Base-by-base conservation (phyloP, 371 early-diverging fungal species). In the Agmasoma carcini region DNA sequence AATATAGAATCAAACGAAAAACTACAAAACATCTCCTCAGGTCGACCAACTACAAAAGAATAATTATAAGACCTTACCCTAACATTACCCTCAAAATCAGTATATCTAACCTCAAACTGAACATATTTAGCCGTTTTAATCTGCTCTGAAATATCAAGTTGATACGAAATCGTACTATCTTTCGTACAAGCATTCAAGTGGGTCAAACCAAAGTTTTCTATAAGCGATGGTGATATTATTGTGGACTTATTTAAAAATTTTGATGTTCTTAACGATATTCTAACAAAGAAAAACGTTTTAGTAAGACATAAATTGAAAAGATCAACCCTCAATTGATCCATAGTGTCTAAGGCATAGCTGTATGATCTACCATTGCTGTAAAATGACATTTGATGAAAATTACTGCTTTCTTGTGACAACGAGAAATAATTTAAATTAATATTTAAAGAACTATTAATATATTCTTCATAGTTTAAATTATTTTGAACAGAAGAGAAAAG, bases 1-100 rank as follows among this genome's bases (percentile, higher is more conserved):
- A 73, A 71, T 19, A 75, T 25, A 7, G 72, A 61, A 50, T 75
- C 76, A 57, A 71, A 61, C 17, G 65, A 49, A 5, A 73, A 20
- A 26, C 34, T 33, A 23, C 46, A 48, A 48, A 55, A 73, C 4
- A 75, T 22, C 27, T 63, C 53, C 14, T 55, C 46, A 5, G 56
- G 14, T 33, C 57, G 36, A 22, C 53, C 27, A 14, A 65, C 55
- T 34, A 25, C 49, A 49, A 71, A 66, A 27, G 23, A 19, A 14
- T 55, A 33, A 50, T 75, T 75, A 20, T 69, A 33, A 14, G 73
- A 54, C 27, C 65, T 19, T 9, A 48, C 41, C 43, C 61, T 61
- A 1, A 40, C 36, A 40, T 38, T 29, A 6, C 70, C 73, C 9
- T 62, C 61, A 41, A 51, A 36, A 34, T 65, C 49, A 12, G 50